Conservation (phyloP, 164 flowering plant genomes). For the Dillenia suffruticosa region DNA sequence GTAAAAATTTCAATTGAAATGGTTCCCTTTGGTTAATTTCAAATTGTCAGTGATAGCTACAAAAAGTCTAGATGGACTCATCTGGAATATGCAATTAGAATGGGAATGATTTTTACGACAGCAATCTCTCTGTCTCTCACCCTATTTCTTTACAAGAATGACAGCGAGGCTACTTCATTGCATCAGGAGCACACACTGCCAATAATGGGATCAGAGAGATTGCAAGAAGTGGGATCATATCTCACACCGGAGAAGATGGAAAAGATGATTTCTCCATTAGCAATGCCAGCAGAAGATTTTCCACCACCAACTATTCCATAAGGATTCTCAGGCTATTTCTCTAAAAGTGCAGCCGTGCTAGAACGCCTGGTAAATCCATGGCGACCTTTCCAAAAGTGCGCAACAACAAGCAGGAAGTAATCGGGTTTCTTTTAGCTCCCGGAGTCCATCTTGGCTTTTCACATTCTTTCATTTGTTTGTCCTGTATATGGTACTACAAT, state of each 20-base stretch:
- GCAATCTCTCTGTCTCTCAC: not conserved
- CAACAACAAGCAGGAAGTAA: conserved; percentile 42
- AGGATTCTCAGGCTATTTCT: conserved; percentile 93
- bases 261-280: conserved; percentile 82
- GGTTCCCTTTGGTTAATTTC: too few relatives aligned
- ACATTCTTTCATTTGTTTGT: not conserved
- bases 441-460: not conserved
- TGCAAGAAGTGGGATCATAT: conserved; percentile 89
- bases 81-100: too few relatives aligned
- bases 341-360: conserved; percentile 78
- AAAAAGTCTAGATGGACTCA: too few relatives aligned
- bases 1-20: too few relatives aligned
- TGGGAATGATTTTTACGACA: too few relatives aligned
- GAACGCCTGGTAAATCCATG: conserved; percentile 92
- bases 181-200: conserved; percentile 96
- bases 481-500: not conserved
- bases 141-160: conserved; percentile 46
- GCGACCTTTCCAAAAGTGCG: conserved; percentile 96
- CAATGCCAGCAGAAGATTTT: conserved; percentile 99
- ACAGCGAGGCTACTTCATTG: conserved; percentile 63
- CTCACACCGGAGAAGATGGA: conserved; percentile 87
- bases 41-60: too few relatives aligned
- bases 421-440: not conserved
- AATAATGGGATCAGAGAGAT: conserved; percentile 96
- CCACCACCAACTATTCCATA: conserved; percentile 85